Evolutionary conservation across 2,329 filamentous ascomycete species (phyloP).

Genomic region (Berkeleyomyces rouxiae): DNA sequence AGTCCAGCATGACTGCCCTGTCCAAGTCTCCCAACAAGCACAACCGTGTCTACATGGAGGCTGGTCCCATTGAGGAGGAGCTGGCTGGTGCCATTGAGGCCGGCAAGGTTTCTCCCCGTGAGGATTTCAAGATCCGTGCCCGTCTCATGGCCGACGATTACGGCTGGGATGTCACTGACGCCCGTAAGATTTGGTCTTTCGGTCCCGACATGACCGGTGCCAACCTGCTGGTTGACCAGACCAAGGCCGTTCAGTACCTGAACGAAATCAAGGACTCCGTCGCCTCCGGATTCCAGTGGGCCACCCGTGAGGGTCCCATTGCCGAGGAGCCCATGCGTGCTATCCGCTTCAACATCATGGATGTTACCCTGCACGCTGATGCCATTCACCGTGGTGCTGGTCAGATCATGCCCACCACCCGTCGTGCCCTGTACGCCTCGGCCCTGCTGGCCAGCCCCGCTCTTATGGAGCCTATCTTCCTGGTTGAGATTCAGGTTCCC

Average conservation of each 20-base stretch:
- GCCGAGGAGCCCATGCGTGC: slow-evolving; percentile 97
- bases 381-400: slow-evolving; percentile 99
- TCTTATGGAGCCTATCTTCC: slow-evolving; percentile 93
- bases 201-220: slow-evolving; percentile 93
- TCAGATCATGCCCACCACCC: slow-evolving; percentile 93
- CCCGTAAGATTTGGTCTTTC: slow-evolving; percentile 99
- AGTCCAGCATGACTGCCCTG: slow-evolving; percentile 87
- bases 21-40: slow-evolving; percentile 99
- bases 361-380: slow-evolving; percentile 99
- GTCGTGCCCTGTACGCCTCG: slow-evolving; percentile 92
- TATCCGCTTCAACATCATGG: slow-evolving; percentile 95
- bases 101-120: slow-evolving; percentile 85
- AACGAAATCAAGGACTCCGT: slow-evolving; percentile 99
- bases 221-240: slow-evolving; percentile 98
- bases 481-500: slow-evolving; percentile 98
- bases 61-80: slow-evolving; percentile 82
- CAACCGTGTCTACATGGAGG: slow-evolving; percentile 97
- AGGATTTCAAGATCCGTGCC: slow-evolving; percentile 97
- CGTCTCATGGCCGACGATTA: slow-evolving; percentile 91
- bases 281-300: slow-evolving; percentile 99
- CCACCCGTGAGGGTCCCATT: slow-evolving; percentile 89
- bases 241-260: slow-evolving; percentile 99
- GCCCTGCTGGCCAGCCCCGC: slow-evolving; percentile 78
- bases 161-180: slow-evolving; percentile 99
- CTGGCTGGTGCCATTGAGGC: slow-evolving; percentile 76